These are phyloP conservation scores for Takashimella koratensis DNA, from an alignment of 1,284 basidiomycete genomes.

Conservation along the genomic window DNA sequence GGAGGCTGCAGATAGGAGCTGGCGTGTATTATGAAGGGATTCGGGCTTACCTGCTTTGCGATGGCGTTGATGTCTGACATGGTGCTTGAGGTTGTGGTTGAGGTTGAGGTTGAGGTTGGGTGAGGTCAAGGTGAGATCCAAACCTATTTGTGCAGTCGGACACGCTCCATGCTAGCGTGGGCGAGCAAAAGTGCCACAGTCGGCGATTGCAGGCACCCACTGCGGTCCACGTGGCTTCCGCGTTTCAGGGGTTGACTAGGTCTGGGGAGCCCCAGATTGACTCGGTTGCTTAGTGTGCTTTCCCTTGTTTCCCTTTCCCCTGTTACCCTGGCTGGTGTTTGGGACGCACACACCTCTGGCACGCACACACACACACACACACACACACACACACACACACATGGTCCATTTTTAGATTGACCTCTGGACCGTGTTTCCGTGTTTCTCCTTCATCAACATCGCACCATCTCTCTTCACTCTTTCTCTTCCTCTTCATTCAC, in stretches of 20 bases:
- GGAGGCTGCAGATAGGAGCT: not conserved
- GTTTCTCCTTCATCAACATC: not conserved
- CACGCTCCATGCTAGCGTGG: not conserved
- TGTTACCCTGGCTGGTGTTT: not conserved
- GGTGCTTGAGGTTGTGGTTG: constrained; percentile 6
- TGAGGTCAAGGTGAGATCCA: too few relatives aligned
- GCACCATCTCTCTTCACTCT: not conserved
- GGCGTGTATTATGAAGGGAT: not conserved
- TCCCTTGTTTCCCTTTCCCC: too few relatives aligned
- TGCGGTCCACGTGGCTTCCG: not conserved
- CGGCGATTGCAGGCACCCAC: not conserved
- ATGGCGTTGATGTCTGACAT: constrained; percentile 69
- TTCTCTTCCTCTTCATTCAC: not conserved
- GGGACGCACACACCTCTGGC: too few relatives aligned
- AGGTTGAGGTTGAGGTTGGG: too few relatives aligned
- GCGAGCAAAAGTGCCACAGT: not conserved
- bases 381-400: not conserved
- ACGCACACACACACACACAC: too few relatives aligned
- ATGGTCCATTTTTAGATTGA: not conserved
- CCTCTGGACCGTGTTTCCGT: not conserved
- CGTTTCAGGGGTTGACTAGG: too few relatives aligned
- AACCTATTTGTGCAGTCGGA: not conserved
- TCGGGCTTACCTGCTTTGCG: constrained; percentile 45
- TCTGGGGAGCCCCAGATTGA: not conserved
- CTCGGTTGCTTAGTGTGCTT: too few relatives aligned